Percentiles rank a stretch among this genome's conserved stretches.
Evolutionary conservation across 305 asterid genomes (phyloP).

Genomic region (Solanum aculeatissimum): DNA sequence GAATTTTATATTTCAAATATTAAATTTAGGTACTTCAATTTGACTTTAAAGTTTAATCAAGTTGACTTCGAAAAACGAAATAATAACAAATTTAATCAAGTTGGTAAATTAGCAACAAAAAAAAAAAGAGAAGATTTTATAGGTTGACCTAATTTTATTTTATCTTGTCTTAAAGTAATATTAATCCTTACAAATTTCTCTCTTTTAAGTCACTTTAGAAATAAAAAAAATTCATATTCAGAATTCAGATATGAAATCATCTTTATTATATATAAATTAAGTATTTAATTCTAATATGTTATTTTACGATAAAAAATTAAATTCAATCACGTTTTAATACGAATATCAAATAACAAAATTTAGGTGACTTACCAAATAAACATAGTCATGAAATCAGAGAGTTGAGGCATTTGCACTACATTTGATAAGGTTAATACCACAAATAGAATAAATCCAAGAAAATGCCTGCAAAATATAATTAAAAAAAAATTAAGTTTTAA

Average conservation of each 20-base stretch:
- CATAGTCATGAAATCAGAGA: conserved; percentile 64
- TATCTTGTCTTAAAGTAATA: not conserved
- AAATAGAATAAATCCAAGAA: conserved; percentile 67
- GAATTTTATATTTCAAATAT: no score
- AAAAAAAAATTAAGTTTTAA: not conserved
- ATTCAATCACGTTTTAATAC: not conserved
- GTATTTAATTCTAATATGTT: not conserved
- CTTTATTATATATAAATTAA: not conserved
- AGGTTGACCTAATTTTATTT: not conserved
- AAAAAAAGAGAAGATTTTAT: not conserved
- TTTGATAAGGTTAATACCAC: conserved; percentile 57
- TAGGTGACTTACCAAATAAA: conserved; percentile 45
- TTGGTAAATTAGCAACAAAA: not conserved
- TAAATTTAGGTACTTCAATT: no score
- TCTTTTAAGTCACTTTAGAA: not conserved
- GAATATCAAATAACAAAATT: not conserved
- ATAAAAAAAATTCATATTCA: not conserved
- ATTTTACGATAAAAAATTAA: accelerated
- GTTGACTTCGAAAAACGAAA: no score
- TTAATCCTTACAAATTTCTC: not conserved
- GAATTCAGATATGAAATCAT: accelerated
- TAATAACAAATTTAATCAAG: no score
- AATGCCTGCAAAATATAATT: conserved; percentile 47
- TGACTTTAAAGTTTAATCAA: no score
- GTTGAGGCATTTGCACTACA: conserved; percentile 45